phyloP scores from a whole-genome alignment of 2,329 filamentous ascomycete species.

The Ophiostoma tasmaniense region DNA sequence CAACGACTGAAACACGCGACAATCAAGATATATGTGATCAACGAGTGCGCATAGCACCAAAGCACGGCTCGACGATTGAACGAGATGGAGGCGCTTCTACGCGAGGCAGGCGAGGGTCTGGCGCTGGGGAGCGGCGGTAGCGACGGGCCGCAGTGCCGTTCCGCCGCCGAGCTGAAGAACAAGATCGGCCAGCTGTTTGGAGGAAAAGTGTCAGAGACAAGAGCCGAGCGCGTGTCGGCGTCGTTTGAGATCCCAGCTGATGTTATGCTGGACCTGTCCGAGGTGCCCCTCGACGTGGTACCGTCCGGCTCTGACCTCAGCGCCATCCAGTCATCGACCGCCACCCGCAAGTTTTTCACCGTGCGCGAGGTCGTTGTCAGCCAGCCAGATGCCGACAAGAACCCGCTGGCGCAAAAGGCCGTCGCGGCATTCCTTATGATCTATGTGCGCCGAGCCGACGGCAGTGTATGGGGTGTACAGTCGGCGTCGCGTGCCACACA shows the following conservation, averaged over 20 bases:
- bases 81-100: conserved; percentile 28
- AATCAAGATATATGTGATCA: background rate
- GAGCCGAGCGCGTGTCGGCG: conserved; percentile 41
- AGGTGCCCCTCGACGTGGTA: background rate
- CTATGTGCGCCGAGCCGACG: conserved; percentile 37
- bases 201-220: conserved; percentile 37
- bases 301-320: conserved; percentile 15
- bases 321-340: background rate
- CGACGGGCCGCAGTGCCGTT: conserved; percentile 26
- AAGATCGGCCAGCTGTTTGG: conserved; percentile 36
- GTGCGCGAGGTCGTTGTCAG: conserved; percentile 16
- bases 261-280: conserved; percentile 32
- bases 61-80: background rate
- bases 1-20: background rate
- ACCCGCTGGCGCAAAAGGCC: conserved; percentile 40
- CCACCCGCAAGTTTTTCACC: conserved; percentile 4
- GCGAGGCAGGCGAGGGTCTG: conserved; percentile 21
- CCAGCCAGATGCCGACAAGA: conserved; percentile 17
- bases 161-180: conserved; percentile 38
- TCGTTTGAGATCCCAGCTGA: conserved; percentile 40
- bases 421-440: conserved; percentile 42
- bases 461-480: conserved; percentile 40
- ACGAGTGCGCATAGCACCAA: background rate
- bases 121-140: conserved; percentile 23
- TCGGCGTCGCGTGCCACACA: conserved; percentile 37